Conservation (phyloP, 2,329 filamentous ascomycete species). For the Aureobasidium sp. region DNA sequence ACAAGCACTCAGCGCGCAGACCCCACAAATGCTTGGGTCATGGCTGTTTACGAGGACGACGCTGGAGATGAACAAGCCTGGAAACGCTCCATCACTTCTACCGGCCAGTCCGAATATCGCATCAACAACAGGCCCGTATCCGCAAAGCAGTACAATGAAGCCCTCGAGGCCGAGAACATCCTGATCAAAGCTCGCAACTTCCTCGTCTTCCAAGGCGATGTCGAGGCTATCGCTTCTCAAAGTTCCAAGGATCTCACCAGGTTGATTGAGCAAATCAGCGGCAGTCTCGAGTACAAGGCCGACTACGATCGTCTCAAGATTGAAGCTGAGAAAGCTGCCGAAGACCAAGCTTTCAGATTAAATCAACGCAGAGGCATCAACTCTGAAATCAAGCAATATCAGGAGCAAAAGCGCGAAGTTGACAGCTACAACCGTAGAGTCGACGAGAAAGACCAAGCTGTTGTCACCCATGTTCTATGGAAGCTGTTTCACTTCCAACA, state of each 20-base stretch:
- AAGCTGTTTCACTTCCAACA: constrained; percentile 93
- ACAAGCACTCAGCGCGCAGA: constrained; percentile 62
- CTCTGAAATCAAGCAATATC: constrained; percentile 94
- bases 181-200: constrained; percentile 97
- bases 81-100: constrained; percentile 87
- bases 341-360: constrained; percentile 81
- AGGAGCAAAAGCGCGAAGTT: constrained; percentile 91
- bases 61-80: constrained; percentile 89
- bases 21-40: constrained; percentile 94
- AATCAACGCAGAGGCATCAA: constrained; percentile 89
- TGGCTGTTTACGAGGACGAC: constrained; percentile 98
- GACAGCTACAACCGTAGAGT: constrained; percentile 88
- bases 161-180: constrained; percentile 88
- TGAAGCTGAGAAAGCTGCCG: constrained; percentile 75
- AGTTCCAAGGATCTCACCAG: constrained; percentile 88
- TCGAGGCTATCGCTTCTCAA: constrained; percentile 92
- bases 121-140: constrained; percentile 89
- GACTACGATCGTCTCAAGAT: constrained; percentile 88
- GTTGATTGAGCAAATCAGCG: constrained; percentile 94
- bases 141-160: constrained; percentile 86
- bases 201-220: constrained; percentile 95
- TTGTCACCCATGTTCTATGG: constrained; percentile 91
- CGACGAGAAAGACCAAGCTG: constrained; percentile 80
- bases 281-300: constrained; percentile 85
- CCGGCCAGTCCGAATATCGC: constrained; percentile 86